Evolutionary conservation across 257 asterid species (phyloP), one percentile per base, ranked within the genome.

Genomic region (Nicotiana attenuata): DNA sequence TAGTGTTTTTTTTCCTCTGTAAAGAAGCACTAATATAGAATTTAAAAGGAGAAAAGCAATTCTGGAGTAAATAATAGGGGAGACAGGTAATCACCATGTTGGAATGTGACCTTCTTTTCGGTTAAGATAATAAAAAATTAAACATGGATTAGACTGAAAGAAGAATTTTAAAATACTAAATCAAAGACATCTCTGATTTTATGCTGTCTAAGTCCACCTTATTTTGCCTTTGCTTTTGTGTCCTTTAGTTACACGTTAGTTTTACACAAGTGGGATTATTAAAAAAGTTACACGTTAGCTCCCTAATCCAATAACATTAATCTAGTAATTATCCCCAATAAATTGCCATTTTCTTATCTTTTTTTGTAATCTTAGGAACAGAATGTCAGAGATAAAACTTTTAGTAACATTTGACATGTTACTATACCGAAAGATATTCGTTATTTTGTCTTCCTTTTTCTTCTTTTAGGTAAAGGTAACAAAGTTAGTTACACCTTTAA

Each of bases 401-500:
- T 24, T 47, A 24, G 24, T 73, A 16, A 73, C 61, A 53, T 50
- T 73, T 73, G 61, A 50, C 79, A 73, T 73, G 61, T 73, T 73
- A 73, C 50, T 47, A 73, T 14, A 31, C 61, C 24, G 59, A 73
- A 73, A 47, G 61, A 73, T 73, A 73, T 73, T 73, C 41, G 61
- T 24, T 47, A 38, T 69, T 67, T 41, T 20, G 17, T 10, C 50
- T 69, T 69, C 15, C 60, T 14, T 73, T 45, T 73, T 14, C 41
- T 73, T 73, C 63, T 73, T 73, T 73, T 73, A 73, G 7, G 52
- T 47, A 73, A 73, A 73, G 61, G 38, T 47, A 50, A 47, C 79
- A 73, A 73, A 73, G 78, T 73, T 73, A 73, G 61, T 73, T 73
- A 73, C 60, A 73, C 38, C 78, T 73, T 65, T n/a, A n/a, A n/a